A percentile compares a stretch with the other conserved stretches of the same genome.
Evolutionary conservation across 306 rosid genomes (phyloP).

Genomic region (Pachyrhizus erosus): DNA sequence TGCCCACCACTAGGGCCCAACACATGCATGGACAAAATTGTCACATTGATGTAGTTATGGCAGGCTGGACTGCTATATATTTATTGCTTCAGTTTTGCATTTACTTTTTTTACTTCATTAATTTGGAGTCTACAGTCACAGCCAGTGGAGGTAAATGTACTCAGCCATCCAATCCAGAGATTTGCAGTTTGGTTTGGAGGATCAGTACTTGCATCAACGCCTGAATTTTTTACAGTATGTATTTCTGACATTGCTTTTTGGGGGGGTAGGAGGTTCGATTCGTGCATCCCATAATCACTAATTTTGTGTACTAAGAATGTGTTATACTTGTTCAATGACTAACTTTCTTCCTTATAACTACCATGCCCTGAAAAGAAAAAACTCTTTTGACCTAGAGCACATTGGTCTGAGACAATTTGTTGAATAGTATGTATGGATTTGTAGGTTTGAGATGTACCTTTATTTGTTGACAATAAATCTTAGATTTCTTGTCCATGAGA

Average conservation of each 20-base stretch:
- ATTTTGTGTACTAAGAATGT: neutral
- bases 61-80: constrained; percentile 14
- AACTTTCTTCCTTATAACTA: neutral
- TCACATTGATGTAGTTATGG: neutral
- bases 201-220: constrained; percentile 98
- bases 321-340: neutral
- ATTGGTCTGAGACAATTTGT: constrained; percentile 23
- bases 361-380: neutral
- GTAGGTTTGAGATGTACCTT: neutral
- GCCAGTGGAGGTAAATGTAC: constrained; percentile 97
- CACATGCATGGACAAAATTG: constrained; percentile 2
- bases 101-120: constrained; percentile 15
- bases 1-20: neutral
- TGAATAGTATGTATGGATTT: neutral
- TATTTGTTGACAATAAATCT: neutral
- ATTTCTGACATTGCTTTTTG: neutral
- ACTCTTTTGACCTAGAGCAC: constrained; percentile 2
- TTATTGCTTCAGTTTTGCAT: constrained; percentile 19
- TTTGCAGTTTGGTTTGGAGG: constrained; percentile 99
- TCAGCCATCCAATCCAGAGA: constrained; percentile 98
- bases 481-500: neutral
- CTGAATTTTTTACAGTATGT: constrained; percentile 88
- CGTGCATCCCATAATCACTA: neutral
- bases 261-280: neutral
- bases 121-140: constrained; percentile 63